phyloP scores from a whole-genome alignment of 345 rosid species.

The Alliaria petiolata region DNA sequence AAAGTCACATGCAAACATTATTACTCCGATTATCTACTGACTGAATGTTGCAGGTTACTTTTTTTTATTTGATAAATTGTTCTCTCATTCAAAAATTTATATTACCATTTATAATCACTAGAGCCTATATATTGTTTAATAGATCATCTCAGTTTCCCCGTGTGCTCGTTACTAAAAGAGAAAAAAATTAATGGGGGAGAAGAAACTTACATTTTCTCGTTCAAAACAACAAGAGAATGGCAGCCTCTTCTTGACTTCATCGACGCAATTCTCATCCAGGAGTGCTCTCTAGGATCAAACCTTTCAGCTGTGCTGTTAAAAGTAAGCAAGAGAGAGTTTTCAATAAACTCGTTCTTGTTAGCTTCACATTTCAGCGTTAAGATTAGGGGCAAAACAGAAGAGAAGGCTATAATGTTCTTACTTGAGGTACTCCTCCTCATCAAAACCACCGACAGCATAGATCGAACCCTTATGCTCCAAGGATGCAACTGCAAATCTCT shows the following conservation, averaged over 20 bases:
- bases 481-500: constrained; percentile 80
- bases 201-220: constrained; percentile 65
- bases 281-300: constrained; percentile 76
- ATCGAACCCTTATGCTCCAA: constrained; percentile 55
- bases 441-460: constrained; percentile 76
- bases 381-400: background rate
- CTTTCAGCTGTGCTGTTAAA: constrained; percentile 67
- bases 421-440: constrained; percentile 51
- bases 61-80: background rate
- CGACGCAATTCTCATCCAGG: constrained; percentile 56
- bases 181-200: background rate
- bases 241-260: constrained; percentile 61
- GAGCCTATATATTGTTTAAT: background rate
- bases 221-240: constrained; percentile 59
- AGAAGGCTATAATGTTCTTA: constrained; percentile 33
- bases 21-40: background rate
- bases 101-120: background rate
- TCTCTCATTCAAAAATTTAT: background rate
- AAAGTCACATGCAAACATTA: too few relatives aligned
- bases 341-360: constrained; percentile 8
- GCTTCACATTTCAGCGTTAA: constrained; percentile 8
- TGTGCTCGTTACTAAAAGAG: background rate
- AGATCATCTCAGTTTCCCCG: background rate
- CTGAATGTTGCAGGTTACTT: background rate
- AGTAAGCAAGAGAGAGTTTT: background rate